These are phyloP conservation scores for Suillus plorans DNA, from an alignment of 768 basidiomycete species.

Conservation along the genomic window DNA sequence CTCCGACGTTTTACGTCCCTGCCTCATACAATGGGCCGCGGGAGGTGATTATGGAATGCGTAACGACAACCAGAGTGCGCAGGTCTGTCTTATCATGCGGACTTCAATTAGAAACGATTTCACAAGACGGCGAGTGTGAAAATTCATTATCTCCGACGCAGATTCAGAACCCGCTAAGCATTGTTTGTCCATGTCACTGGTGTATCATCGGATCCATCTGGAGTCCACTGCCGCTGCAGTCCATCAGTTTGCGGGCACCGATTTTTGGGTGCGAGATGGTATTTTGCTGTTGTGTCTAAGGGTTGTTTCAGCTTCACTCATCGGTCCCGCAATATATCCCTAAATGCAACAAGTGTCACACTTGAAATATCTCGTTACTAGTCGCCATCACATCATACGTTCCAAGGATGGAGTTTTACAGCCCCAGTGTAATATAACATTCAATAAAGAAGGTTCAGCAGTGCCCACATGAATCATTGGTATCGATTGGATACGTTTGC, in stretches of 20 bases:
- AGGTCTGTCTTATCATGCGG: not conserved
- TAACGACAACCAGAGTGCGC: not conserved
- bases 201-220: not conserved
- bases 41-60: not conserved
- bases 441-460: not conserved
- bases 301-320: not conserved
- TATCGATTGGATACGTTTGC: not conserved
- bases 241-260: not conserved
- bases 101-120: not conserved
- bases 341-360: not conserved
- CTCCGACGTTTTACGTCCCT: not conserved
- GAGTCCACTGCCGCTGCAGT: not conserved
- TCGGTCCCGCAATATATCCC: not conserved
- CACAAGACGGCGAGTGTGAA: not conserved
- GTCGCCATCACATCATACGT: slow-evolving; percentile 2
- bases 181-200: not conserved
- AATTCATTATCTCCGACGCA: not conserved
- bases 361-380: not conserved
- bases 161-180: not conserved
- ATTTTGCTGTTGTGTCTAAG: not conserved
- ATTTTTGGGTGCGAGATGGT: not conserved
- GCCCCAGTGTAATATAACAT: not conserved
- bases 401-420: not conserved
- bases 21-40: not conserved
- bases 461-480: not conserved